Evolutionary conservation across 306 rosid species (phyloP).

Genomic region (Sechiopsis laciniata): DNA sequence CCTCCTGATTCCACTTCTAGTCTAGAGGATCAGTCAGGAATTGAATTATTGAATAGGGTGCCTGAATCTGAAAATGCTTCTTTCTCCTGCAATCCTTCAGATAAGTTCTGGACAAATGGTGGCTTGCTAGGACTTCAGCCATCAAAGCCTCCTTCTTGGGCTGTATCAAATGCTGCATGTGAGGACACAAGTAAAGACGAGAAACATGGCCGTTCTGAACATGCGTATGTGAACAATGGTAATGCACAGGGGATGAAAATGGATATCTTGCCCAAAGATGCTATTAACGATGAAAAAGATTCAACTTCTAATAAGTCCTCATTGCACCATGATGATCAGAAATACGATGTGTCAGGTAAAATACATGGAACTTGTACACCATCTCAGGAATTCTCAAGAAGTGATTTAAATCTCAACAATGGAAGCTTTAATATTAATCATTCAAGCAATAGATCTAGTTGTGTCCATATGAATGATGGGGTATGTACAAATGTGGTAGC

Average conservation of each 20-base stretch:
- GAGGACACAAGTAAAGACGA: constrained; percentile 35
- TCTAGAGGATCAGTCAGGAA: constrained; percentile 35
- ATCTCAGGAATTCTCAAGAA: constrained; percentile 17
- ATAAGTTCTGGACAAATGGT: constrained; percentile 90
- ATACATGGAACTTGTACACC: background rate
- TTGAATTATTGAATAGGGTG: constrained; percentile 28
- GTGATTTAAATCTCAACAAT: constrained; percentile 16
- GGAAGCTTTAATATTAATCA: constrained; percentile 27
- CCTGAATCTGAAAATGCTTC: constrained; percentile 40
- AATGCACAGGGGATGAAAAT: constrained; percentile 28
- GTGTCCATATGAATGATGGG: constrained; percentile 26
- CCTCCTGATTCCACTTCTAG: constrained; percentile 31
- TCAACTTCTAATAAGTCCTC: constrained; percentile 17
- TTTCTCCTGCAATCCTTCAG: constrained; percentile 44
- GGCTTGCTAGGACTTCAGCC: constrained; percentile 95
- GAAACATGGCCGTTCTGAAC: constrained; percentile 27
- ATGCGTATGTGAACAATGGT: constrained; percentile 30
- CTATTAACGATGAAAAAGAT: constrained; percentile 29
- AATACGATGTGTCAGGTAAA: background rate
- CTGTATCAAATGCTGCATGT: constrained; percentile 39
- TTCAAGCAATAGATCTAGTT: constrained; percentile 29
- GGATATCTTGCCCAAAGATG: constrained; percentile 29
- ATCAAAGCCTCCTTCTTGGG: constrained; percentile 80
- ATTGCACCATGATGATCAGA: constrained; percentile 4
- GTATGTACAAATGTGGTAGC: constrained; percentile 28